Evolutionary conservation across 768 basidiomycete genomes (phyloP), one percentile per base, ranked within the genome.

Genomic region (Agaricus subrufescens): DNA sequence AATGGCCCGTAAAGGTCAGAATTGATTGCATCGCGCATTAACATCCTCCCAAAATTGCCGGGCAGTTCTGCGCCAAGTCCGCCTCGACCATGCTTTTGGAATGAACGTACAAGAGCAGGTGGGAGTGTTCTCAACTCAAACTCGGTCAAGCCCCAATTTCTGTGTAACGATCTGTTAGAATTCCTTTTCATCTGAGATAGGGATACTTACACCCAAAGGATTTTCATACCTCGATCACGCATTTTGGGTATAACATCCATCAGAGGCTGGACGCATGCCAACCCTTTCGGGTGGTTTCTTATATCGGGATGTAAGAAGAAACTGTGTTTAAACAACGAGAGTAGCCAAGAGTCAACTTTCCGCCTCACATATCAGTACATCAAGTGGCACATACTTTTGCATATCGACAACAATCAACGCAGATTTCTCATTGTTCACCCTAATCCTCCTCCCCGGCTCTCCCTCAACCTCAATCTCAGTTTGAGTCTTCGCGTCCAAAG

Each of bases 131-230:
- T 69, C 25, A 87, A 71, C 59, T 87, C 86, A 58, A 79, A 76
- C 6, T 81, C 77, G 5, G 84, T 86, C n/a, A 87, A 71, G 27
- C 86, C 86, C 86, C 86, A 88, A 63, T 86, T 87, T 7, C 84
- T 87, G 37, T 11, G 26, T 3, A 12, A 4, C 7, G 9, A 37
- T 3, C 19, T 23, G 45, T 47, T 31, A 30, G 15, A 30, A 4
- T 23, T 29, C 30, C 26, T 11, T 6, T 30, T n/a, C 27, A 15
- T 29, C 14, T 25, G 15, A 25, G 11, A 23, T 4, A 31, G 6
- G 7, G 19, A 39, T 23, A 68, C 76, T 53, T 66, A 85, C 84
- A 85, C 76, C 85, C 86, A 87, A 58, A 86, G 73, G 58, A 85
- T 80, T 65, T 82, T 82, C 57, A 78, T 69, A 43, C 79, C 82